These are phyloP conservation scores for Trametes versicolor DNA, from an alignment of 1,284 basidiomycete species.

Conservation along the genomic window DNA sequence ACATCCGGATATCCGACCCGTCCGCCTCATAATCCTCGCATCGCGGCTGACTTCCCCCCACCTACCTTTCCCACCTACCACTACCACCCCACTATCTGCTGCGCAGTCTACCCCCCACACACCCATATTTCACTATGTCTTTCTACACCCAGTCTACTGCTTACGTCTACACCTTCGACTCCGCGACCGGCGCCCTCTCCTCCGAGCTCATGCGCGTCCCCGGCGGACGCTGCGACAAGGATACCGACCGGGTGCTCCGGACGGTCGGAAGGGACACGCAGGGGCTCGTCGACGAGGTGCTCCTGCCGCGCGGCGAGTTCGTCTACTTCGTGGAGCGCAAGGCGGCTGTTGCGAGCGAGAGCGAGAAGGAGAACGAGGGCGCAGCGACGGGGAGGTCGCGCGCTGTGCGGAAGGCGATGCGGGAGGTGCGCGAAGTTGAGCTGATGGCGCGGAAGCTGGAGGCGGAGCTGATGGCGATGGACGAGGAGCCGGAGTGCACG, in stretches of 20 bases:
- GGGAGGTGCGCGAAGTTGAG: conserved; percentile 19
- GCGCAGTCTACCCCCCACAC: conserved; percentile 11
- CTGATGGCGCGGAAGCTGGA: conserved; percentile 17
- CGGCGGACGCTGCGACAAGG: not conserved
- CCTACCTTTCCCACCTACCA: conserved; percentile 17
- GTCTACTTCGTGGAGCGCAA: conserved; percentile 21
- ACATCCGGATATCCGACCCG: no score
- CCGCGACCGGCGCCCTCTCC: conserved; percentile 15
- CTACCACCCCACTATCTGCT: conserved; percentile 13
- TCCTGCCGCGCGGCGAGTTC: conserved; percentile 14
- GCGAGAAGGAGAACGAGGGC: conserved; percentile 14
- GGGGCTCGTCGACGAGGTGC: conserved; percentile 22
- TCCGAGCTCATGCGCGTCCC: conserved; percentile 21
- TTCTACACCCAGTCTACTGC: conserved; percentile 9
- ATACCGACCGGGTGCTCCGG: not conserved
- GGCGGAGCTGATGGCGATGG: conserved; percentile 1
- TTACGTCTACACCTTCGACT: conserved; percentile 24
- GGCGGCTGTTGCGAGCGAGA: not conserved
- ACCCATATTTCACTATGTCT: not conserved
- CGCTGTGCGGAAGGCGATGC: conserved; percentile 17
- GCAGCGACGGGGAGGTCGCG: not conserved
- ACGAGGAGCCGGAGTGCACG: not conserved
- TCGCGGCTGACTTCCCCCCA: not conserved
- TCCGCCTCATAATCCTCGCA: not conserved
- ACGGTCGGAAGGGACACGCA: conserved; percentile 20